Percentiles rank a stretch among this genome's conserved stretches.
These are phyloP conservation scores for Hibiscus syriacus DNA, from an alignment of 345 rosid species.

Conservation along the genomic window DNA sequence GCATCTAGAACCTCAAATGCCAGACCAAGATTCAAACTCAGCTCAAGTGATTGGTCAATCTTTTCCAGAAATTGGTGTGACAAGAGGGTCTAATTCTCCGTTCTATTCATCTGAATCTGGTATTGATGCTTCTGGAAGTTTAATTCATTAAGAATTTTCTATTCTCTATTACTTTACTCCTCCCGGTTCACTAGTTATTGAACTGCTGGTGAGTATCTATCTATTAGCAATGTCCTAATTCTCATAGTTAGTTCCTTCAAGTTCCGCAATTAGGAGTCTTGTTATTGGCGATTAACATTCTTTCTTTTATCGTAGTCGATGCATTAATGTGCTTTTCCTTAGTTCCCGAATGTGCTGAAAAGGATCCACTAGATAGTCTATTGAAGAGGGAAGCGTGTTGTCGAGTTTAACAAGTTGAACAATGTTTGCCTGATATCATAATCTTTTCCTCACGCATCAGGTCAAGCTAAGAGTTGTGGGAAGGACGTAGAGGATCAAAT, in stretches of 20 bases:
- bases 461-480: conserved; percentile 30
- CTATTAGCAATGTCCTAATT: neutral
- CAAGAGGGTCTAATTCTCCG: neutral
- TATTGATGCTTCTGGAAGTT: neutral
- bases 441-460: conserved; percentile 23
- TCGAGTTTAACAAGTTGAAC: neutral
- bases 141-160: no score
- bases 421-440: neutral
- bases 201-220: no score
- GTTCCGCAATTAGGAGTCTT: neutral
- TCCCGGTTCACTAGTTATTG: no score
- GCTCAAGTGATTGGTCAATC: conserved; percentile 60
- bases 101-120: conserved; percentile 9
- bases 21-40: conserved; percentile 54
- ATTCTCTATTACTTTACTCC: no score
- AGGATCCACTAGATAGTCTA: neutral
- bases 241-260: no score
- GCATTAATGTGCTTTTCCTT: no score
- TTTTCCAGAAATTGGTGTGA: conserved; percentile 32
- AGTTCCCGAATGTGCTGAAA: no score
- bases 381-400: neutral
- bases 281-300: neutral
- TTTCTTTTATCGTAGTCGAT: neutral
- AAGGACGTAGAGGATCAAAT: conserved; percentile 29
- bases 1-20: conserved; percentile 37